Evolutionary conservation across 1,284 basidiomycete species (phyloP).

Genomic region (Leucoagaricus sp.): DNA sequence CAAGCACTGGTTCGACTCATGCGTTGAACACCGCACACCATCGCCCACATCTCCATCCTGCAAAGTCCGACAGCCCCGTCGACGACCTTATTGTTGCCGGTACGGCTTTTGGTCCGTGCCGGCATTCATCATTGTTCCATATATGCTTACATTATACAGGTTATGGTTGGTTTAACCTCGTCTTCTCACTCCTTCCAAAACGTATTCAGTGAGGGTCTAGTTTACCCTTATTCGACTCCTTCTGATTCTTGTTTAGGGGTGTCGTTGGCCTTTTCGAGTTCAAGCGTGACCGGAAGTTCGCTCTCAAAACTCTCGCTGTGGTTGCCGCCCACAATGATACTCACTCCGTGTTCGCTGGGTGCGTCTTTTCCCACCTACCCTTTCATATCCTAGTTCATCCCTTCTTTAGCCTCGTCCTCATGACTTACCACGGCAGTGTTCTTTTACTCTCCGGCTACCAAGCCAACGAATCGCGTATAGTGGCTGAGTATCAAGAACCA

Average conservation of each 20-base stretch:
- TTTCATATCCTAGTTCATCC: too few species aligned
- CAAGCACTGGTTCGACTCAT: conserved; percentile 19
- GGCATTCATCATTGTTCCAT: not conserved
- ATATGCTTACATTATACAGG: conserved; percentile 33
- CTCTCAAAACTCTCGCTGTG: conserved; percentile 39
- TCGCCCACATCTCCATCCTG: conserved; percentile 22
- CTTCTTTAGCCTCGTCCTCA: conserved; percentile 60
- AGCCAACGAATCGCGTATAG: conserved; percentile 64
- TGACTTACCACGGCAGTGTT: conserved; percentile 76
- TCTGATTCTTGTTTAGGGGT: not conserved
- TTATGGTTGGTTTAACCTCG: conserved; percentile 74
- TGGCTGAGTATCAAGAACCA: conserved; percentile 62
- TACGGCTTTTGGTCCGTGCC: conserved; percentile 64
- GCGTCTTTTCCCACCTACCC: conserved; percentile 21
- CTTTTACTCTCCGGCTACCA: conserved; percentile 72
- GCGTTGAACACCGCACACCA: conserved; percentile 20
- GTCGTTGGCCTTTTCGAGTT: not conserved
- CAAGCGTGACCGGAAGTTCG: not conserved
- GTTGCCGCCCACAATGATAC: conserved; percentile 66
- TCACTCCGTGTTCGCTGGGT: conserved; percentile 76
- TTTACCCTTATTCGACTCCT: not conserved
- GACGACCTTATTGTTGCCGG: conserved; percentile 75
- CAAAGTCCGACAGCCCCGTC: conserved; percentile 46
- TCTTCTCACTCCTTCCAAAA: conserved; percentile 73
- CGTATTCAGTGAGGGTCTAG: conserved; percentile 54